These are phyloP conservation scores for Wallacemonas sp. DNA, from an alignment of 208 protist genomes.

Conservation along the genomic window DNA sequence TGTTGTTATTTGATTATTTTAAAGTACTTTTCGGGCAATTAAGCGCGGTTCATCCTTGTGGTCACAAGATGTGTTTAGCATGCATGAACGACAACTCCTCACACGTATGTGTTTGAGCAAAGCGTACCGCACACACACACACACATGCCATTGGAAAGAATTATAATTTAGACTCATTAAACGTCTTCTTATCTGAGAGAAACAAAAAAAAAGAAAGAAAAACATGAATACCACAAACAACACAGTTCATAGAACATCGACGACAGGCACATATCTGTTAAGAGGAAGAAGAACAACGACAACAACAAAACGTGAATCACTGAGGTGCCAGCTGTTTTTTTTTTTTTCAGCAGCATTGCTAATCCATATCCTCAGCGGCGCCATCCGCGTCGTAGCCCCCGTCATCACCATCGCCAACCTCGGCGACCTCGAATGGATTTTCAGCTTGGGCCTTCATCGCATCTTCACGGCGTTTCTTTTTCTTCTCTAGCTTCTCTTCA, in stretches of 20 bases:
- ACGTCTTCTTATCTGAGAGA: neutral
- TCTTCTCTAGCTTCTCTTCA: constrained; percentile 63
- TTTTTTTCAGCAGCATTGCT: too few relatives aligned
- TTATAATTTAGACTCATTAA: neutral
- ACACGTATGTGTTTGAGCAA: too few relatives aligned
- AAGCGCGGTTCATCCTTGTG: too few relatives aligned
- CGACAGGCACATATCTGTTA: neutral
- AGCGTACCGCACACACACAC: too few relatives aligned
- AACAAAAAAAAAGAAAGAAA: constrained; percentile 14
- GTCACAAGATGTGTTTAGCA: too few relatives aligned
- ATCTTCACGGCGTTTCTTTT: constrained; percentile 64
- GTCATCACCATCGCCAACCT: constrained; percentile 31
- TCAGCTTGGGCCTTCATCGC: constrained; percentile 59
- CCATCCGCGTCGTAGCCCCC: constrained; percentile 58
- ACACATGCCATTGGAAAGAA: too few relatives aligned
- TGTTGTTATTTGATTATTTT: too few relatives aligned
- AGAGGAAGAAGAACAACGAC: neutral
- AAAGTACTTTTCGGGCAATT: too few relatives aligned
- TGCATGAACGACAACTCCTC: too few relatives aligned
- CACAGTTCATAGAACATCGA: neutral
- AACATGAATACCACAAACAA: constrained; percentile 2
- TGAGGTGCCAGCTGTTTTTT: neutral
- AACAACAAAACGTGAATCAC: too few relatives aligned
- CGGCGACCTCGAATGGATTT: constrained; percentile 76
- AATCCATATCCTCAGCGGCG: constrained; percentile 9